Percentiles rank a stretch among this genome's conserved stretches.
phyloP scores from a whole-genome alignment of 2,329 filamentous ascomycete species.

The Mariannaea elegans region DNA sequence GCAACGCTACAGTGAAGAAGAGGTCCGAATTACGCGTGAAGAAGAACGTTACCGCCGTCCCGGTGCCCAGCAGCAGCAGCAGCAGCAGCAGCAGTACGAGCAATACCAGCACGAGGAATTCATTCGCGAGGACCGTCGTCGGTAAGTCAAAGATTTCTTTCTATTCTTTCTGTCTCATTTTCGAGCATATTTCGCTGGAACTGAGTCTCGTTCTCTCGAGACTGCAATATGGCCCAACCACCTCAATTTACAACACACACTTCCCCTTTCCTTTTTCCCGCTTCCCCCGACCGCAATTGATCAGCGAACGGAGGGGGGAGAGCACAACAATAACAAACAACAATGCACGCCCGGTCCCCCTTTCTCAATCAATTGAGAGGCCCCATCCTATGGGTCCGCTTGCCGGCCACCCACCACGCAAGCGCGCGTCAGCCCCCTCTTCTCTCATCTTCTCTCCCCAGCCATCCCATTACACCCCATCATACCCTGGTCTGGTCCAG shows the following conservation, averaged over 20 bases:
- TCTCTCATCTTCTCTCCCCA: constrained; percentile 27
- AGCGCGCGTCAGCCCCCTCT: constrained; percentile 32
- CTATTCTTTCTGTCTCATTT: constrained; percentile 12
- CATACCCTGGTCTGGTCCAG: constrained; percentile 28
- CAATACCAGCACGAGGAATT: constrained; percentile 42
- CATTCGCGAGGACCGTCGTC: constrained; percentile 58
- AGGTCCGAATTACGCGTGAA: constrained; percentile 82
- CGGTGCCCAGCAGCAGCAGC: constrained; percentile 65
- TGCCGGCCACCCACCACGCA: constrained; percentile 34
- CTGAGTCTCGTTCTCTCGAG: neutral
- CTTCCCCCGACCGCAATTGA: constrained; percentile 17
- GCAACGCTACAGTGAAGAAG: constrained; percentile 79
- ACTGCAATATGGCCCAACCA: neutral
- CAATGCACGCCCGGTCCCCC: constrained; percentile 15
- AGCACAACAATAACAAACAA: constrained; percentile 24
- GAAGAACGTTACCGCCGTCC: constrained; percentile 80
- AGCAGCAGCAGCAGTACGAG: constrained; percentile 53
- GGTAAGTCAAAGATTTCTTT: constrained; percentile 53
- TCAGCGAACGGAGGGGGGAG: constrained; percentile 21
- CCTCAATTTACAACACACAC: neutral
- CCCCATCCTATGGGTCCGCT: constrained; percentile 28
- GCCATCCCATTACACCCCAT: constrained; percentile 34
- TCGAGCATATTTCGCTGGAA: neutral
- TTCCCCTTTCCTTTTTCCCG: neutral
- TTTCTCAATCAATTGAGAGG: constrained; percentile 25